Conservation (phyloP, 768 basidiomycete species). For the Tricholoma terreum region DNA sequence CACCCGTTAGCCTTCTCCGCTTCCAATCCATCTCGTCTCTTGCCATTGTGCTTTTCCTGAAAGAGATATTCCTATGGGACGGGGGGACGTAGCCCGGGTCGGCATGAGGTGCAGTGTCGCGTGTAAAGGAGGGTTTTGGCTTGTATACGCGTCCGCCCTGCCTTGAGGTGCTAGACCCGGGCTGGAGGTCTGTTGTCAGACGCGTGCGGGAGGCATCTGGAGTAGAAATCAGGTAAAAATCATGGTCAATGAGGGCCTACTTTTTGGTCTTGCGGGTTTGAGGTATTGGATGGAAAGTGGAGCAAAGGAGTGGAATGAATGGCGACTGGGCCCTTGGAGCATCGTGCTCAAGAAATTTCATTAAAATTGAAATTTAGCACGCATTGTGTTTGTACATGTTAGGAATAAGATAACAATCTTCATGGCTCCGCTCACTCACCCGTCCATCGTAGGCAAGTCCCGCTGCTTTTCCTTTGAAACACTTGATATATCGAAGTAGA, state of each 20-base stretch:
- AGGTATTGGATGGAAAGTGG: not conserved
- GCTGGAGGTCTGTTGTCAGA: slow-evolving; percentile 10
- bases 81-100: not conserved
- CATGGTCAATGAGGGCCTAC: not conserved
- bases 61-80: not conserved
- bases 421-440: slow-evolving; percentile 58
- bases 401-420: not conserved
- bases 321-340: no score
- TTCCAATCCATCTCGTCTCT: not conserved
- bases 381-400: not conserved
- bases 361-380: no score
- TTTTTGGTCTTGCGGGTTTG: not conserved
- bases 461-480: not conserved
- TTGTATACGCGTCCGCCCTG: not conserved
- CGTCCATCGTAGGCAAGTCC: slow-evolving; percentile 48
- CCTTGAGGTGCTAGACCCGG: slow-evolving; percentile 1
- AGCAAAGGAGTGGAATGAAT: not conserved
- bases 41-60: not conserved
- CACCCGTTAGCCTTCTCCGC: not conserved
- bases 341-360: not conserved
- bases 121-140: not conserved
- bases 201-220: slow-evolving; percentile 16
- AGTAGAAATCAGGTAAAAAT: not conserved
- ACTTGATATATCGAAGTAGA: slow-evolving; percentile 36
- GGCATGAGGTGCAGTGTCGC: not conserved